Conservation (phyloP, 1,139 yeast species). For the Yamadazyma spencermartinsiae region DNA sequence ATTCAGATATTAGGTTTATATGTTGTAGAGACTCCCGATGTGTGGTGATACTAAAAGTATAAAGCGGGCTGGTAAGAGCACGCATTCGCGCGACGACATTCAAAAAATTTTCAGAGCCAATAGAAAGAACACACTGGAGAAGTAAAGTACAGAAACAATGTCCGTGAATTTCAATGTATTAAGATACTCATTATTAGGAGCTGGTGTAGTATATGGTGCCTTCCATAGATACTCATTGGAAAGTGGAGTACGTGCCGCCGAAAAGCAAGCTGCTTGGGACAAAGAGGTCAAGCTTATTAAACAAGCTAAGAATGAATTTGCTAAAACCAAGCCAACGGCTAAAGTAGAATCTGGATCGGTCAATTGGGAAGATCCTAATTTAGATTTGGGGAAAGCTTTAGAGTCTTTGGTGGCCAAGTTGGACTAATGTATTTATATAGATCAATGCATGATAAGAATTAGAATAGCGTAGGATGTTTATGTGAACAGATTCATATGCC, state of each 20-base stretch:
- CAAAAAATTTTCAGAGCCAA: slow-evolving; percentile 8
- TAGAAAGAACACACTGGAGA: slow-evolving; percentile 17
- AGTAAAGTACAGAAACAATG: slow-evolving; percentile 12
- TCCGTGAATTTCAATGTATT: slow-evolving; percentile 57
- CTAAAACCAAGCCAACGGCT: slow-evolving; percentile 59
- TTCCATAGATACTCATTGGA: slow-evolving; percentile 76
- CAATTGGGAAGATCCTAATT: slow-evolving; percentile 87
- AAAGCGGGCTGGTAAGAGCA: no score
- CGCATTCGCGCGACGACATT: no score
- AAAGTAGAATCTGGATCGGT: slow-evolving; percentile 46
- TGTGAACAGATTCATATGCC: no score
- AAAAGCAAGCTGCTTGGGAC: slow-evolving; percentile 46
- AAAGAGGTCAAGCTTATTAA: slow-evolving; percentile 74
- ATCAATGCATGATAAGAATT: slow-evolving; percentile 3
- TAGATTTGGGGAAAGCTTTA: slow-evolving; percentile 66
- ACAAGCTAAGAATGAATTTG: slow-evolving; percentile 87
- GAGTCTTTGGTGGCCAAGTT: slow-evolving; percentile 46
- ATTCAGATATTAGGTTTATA: no score
- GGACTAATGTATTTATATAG: slow-evolving; percentile 24
- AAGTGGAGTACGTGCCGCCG: slow-evolving; percentile 57
- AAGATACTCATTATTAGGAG: slow-evolving; percentile 90
- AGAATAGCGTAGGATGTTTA: no score
- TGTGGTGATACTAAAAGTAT: no score
- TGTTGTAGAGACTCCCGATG: no score
- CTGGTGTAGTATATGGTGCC: slow-evolving; percentile 89